Conservation (phyloP, 2,329 filamentous ascomycete genomes). For the Xylaria sp. region DNA sequence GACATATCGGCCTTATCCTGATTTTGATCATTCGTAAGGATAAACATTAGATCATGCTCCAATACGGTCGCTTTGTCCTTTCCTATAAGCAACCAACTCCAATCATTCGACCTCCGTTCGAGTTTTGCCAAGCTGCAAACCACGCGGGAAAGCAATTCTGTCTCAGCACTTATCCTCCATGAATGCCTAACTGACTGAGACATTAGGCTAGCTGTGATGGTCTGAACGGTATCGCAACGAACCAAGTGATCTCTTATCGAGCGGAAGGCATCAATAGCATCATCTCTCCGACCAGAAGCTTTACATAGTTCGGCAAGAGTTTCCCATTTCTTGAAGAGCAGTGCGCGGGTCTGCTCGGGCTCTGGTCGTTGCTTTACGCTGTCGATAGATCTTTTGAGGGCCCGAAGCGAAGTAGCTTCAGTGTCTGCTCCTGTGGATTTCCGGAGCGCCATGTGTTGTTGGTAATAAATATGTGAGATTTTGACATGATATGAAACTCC, state of each 20-base stretch:
- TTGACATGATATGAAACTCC: slow-evolving; percentile 67
- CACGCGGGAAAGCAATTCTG: slow-evolving; percentile 66
- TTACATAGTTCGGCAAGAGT: slow-evolving; percentile 71
- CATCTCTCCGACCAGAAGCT: slow-evolving; percentile 62
- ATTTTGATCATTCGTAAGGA: slow-evolving; percentile 53
- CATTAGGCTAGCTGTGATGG: slow-evolving; percentile 62
- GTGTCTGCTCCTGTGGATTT: slow-evolving; percentile 57
- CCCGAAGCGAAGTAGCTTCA: slow-evolving; percentile 61
- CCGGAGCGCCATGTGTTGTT: slow-evolving; percentile 65
- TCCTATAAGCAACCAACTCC: slow-evolving; percentile 64
- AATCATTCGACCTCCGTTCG: slow-evolving; percentile 66
- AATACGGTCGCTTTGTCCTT: slow-evolving; percentile 66
- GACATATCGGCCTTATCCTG: slow-evolving; percentile 54
- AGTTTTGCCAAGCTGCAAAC: slow-evolving; percentile 70
- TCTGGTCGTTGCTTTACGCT: slow-evolving; percentile 65
- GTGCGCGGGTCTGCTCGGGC: slow-evolving; percentile 68
- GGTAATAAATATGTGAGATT: slow-evolving; percentile 77
- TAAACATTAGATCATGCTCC: slow-evolving; percentile 68
- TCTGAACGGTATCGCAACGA: slow-evolving; percentile 65
- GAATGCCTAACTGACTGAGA: slow-evolving; percentile 62
- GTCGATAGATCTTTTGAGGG: slow-evolving; percentile 73
- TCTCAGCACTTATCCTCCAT: slow-evolving; percentile 64
- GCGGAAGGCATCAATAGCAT: slow-evolving; percentile 68
- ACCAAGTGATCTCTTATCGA: slow-evolving; percentile 72
- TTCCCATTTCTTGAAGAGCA: slow-evolving; percentile 73